phyloP scores from a whole-genome alignment of 179 eudicot species.

The Beta macrorhiza region DNA sequence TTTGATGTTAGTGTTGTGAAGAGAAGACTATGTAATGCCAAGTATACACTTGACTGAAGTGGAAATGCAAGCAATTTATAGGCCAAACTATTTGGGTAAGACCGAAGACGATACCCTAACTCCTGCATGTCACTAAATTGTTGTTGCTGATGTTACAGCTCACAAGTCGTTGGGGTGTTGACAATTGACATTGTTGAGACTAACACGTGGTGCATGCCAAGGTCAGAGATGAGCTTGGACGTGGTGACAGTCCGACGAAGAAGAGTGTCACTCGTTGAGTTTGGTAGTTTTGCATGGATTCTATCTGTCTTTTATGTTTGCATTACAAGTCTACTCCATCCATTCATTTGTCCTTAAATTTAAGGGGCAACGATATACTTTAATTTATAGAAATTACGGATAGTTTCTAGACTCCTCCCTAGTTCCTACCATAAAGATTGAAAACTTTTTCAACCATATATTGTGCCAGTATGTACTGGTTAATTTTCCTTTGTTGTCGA shows the following conservation, averaged over 20 bases:
- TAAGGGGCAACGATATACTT: too few species aligned
- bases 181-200: neutral
- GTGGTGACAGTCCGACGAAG: neutral
- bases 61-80: slow-evolving; percentile 7
- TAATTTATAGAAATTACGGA: too few species aligned
- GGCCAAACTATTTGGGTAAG: neutral
- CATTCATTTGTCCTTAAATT: neutral
- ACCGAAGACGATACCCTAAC: neutral
- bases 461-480: too few species aligned
- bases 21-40: neutral
- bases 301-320: too few species aligned
- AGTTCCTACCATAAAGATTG: too few species aligned
- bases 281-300: neutral
- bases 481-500: too few species aligned
- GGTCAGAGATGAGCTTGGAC: neutral
- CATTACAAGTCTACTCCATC: neutral
- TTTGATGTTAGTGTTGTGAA: neutral
- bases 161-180: neutral
- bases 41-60: neutral
- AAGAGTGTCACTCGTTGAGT: neutral
- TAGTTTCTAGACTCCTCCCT: too few species aligned
- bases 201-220: neutral
- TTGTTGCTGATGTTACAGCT: neutral
- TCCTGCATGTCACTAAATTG: neutral
- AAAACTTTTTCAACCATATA: too few species aligned